Percentiles rank a stretch among this genome's conserved stretches.
Evolutionary conservation across 2,329 filamentous ascomycete species (phyloP).

Genomic region (Cryphonectria radicalis): DNA sequence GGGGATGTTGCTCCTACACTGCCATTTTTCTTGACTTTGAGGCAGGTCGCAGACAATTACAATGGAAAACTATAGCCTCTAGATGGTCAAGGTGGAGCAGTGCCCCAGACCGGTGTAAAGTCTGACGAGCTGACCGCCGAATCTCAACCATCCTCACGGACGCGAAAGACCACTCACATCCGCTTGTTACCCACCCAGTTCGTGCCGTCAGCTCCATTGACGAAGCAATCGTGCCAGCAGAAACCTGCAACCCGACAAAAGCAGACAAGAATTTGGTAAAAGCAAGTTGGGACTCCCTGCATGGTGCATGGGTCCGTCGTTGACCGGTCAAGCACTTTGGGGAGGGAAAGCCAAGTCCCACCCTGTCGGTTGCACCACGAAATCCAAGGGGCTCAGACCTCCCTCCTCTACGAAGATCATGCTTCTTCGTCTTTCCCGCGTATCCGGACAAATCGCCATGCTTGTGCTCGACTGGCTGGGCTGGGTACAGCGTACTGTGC

Average conservation of each 20-base stretch:
- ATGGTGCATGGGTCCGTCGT: constrained; percentile 6
- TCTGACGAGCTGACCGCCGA: constrained; percentile 8
- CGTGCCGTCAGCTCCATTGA: background rate
- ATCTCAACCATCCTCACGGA: background rate
- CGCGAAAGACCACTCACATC: constrained; percentile 1
- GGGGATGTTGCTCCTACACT: background rate
- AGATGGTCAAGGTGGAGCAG: constrained; percentile 4
- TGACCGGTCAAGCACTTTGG: constrained; percentile 6
- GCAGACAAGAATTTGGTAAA: background rate
- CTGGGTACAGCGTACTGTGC: constrained; percentile 20
- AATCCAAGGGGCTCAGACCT: background rate
- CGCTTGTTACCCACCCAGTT: constrained; percentile 2
- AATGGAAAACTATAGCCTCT: background rate
- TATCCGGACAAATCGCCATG: background rate
- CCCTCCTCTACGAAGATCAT: background rate
- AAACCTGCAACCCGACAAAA: background rate
- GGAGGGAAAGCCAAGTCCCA: background rate
- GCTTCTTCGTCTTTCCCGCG: background rate
- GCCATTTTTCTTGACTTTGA: background rate
- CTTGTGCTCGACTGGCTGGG: background rate
- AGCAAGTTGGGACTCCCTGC: background rate
- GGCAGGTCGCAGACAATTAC: background rate
- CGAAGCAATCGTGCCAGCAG: constrained; percentile 10
- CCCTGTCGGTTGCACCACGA: background rate
- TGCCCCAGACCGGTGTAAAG: constrained; percentile 17